phyloP scores from a whole-genome alignment of 2,329 filamentous ascomycete species.

The Neofusicoccum umdonicola region DNA sequence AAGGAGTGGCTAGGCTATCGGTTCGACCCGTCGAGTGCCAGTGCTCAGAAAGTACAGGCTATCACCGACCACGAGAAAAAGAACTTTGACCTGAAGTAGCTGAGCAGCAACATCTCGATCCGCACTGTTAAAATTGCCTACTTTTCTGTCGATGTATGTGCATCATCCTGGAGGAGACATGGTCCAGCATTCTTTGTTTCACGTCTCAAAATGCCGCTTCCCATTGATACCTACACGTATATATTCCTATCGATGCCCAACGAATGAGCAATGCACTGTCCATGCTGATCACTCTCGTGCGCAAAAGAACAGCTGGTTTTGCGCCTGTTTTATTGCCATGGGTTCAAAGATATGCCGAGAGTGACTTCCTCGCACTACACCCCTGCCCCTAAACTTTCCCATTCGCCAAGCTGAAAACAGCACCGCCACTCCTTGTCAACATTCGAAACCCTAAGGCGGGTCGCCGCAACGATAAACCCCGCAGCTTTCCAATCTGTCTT shows the following conservation, averaged over 20 bases:
- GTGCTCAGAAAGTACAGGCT: conserved; percentile 55
- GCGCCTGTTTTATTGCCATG: neutral
- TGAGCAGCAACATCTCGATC: neutral
- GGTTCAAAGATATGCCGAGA: neutral
- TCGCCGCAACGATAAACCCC: neutral
- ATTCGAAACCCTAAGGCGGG: neutral
- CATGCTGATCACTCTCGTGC: too few species aligned
- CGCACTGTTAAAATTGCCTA: neutral
- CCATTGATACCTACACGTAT: too few species aligned
- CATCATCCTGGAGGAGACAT: neutral
- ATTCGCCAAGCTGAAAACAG: neutral
- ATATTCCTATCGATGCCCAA: too few species aligned
- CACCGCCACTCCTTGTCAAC: neutral
- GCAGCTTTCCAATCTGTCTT: neutral
- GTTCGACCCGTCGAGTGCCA: conserved; percentile 68
- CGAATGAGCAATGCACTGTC: too few species aligned
- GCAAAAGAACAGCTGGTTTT: neutral
- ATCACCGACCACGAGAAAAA: conserved; percentile 49
- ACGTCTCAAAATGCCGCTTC: too few species aligned
- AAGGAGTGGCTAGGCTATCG: conserved; percentile 82
- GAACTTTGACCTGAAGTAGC: conserved; percentile 14
- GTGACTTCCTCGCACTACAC: neutral
- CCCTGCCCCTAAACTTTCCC: too few species aligned
- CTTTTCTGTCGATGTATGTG: neutral
- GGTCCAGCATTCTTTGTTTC: neutral